Evolutionary conservation across 2,329 filamentous ascomycete species (phyloP).

Genomic region (Huntiella abstrusa): DNA sequence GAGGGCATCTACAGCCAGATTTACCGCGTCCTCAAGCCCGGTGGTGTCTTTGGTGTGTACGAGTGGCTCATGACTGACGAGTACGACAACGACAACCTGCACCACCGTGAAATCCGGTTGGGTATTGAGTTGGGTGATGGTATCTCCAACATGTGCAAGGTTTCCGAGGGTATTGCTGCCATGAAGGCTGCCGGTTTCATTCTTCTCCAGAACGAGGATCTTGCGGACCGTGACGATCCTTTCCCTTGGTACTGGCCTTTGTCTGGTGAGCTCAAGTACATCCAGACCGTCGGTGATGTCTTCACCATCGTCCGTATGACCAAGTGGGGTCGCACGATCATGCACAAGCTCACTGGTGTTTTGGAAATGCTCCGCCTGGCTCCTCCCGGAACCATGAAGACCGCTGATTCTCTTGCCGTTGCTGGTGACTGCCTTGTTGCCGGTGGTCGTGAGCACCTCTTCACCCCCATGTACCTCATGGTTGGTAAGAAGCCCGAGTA

Average conservation of each 20-base stretch:
- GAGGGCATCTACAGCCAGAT: slow-evolving; percentile 90
- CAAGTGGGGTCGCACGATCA: slow-evolving; percentile 53
- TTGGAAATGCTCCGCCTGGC: slow-evolving; percentile 60
- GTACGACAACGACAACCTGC: slow-evolving; percentile 75
- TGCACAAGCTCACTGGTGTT: slow-evolving; percentile 58
- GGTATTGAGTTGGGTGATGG: slow-evolving; percentile 92
- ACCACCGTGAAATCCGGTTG: slow-evolving; percentile 77
- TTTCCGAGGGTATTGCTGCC: slow-evolving; percentile 61
- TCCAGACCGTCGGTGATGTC: slow-evolving; percentile 60
- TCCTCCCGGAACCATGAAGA: slow-evolving; percentile 77
- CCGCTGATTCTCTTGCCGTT: slow-evolving; percentile 68
- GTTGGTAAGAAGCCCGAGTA: slow-evolving; percentile 60
- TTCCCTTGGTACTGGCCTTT: slow-evolving; percentile 92
- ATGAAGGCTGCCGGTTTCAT: slow-evolving; percentile 80
- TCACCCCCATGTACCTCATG: slow-evolving; percentile 98
- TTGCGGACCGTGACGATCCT: slow-evolving; percentile 56
- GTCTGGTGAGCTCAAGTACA: slow-evolving; percentile 66
- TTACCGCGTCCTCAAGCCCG: slow-evolving; percentile 86
- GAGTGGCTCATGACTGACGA: slow-evolving; percentile 98
- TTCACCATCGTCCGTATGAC: slow-evolving; percentile 81
- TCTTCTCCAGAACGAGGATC: slow-evolving; percentile 65
- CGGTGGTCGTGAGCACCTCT: slow-evolving; percentile 75
- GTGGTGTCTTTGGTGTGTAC: slow-evolving; percentile 89
- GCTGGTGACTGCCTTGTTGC: slow-evolving; percentile 75
- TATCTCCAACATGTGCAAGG: slow-evolving; percentile 91